Percentiles rank a stretch among this genome's conserved stretches.
Conservation (phyloP, 2,329 filamentous ascomycete genomes). For the Uncinocarpus reesii region DNA sequence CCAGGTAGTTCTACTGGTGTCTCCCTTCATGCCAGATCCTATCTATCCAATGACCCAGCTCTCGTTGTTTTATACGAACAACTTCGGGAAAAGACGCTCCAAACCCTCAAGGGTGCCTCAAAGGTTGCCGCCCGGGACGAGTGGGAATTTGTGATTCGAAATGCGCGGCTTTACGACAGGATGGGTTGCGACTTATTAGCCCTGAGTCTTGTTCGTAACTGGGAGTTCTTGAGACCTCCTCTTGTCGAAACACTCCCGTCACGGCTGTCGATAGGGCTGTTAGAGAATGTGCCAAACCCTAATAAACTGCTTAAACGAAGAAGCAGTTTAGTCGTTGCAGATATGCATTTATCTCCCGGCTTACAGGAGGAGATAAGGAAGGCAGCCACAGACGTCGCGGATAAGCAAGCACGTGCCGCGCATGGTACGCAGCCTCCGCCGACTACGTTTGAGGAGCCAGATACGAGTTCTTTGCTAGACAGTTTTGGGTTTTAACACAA, state of each 20-base stretch:
- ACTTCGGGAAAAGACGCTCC: constrained; percentile 67
- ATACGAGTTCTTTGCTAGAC: constrained; percentile 76
- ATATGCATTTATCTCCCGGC: constrained; percentile 41
- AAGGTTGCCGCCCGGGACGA: constrained; percentile 69
- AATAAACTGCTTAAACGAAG: constrained; percentile 58
- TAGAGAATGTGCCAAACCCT: constrained; percentile 44
- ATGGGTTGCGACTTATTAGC: constrained; percentile 92
- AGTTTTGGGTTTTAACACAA: constrained; percentile 72
- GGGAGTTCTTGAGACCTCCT: constrained; percentile 40
- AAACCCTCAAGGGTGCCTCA: constrained; percentile 74
- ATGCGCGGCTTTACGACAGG: constrained; percentile 69
- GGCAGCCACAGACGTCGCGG: constrained; percentile 15
- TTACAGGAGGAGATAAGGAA: constrained; percentile 32
- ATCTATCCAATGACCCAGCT: constrained; percentile 82
- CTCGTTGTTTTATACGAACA: constrained; percentile 80
- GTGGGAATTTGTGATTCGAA: constrained; percentile 83
- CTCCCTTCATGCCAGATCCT: constrained; percentile 60
- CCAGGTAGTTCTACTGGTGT: constrained; percentile 52
- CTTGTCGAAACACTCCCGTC: constrained; percentile 19
- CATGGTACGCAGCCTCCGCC: constrained; percentile 35
- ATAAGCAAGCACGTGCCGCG: neutral
- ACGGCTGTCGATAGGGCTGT: constrained; percentile 19
- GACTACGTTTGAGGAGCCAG: constrained; percentile 84
- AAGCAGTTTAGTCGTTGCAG: constrained; percentile 70
- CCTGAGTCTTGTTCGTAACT: constrained; percentile 55